Conservation (phyloP, 1,284 basidiomycete genomes). For the Microbotryum saponariae region DNA sequence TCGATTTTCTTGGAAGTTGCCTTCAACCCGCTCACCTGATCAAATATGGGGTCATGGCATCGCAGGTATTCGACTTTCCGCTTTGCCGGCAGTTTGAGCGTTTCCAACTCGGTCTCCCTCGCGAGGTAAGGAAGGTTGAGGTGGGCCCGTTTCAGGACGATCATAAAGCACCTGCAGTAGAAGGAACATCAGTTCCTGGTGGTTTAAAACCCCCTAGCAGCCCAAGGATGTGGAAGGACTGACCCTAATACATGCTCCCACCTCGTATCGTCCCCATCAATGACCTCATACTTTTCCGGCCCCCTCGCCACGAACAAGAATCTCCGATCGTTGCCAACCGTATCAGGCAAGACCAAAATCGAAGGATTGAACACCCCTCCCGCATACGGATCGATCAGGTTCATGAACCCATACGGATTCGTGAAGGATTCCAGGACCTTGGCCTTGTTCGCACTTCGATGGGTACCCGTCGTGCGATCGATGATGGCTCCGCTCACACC, state of each 20-base stretch:
- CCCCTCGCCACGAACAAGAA: slow-evolving; percentile 21
- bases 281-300: slow-evolving; percentile 23
- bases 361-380: slow-evolving; percentile 23
- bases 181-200: background rate
- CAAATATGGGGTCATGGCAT: slow-evolving; percentile 10
- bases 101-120: slow-evolving; percentile 20
- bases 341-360: slow-evolving; percentile 16
- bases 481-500: slow-evolving; percentile 4
- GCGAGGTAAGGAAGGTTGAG: slow-evolving; percentile 22
- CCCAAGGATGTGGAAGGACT: background rate
- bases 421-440: slow-evolving; percentile 19
- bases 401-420: slow-evolving; percentile 27
- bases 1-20: background rate
- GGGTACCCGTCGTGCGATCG: slow-evolving; percentile 4
- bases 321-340: slow-evolving; percentile 7
- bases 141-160: slow-evolving; percentile 15
- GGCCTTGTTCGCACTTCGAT: slow-evolving; percentile 17
- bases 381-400: slow-evolving; percentile 21
- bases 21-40: slow-evolving; percentile 2
- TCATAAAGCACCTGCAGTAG: slow-evolving; percentile 21
- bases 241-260: slow-evolving; percentile 23
- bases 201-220: background rate
- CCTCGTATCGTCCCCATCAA: slow-evolving; percentile 20
- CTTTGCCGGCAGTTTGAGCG: slow-evolving; percentile 23
- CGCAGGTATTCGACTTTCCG: slow-evolving; percentile 22